Conservation (phyloP, 129 eudicot species). For the sunflower (Helianthus annuus) region DNA sequence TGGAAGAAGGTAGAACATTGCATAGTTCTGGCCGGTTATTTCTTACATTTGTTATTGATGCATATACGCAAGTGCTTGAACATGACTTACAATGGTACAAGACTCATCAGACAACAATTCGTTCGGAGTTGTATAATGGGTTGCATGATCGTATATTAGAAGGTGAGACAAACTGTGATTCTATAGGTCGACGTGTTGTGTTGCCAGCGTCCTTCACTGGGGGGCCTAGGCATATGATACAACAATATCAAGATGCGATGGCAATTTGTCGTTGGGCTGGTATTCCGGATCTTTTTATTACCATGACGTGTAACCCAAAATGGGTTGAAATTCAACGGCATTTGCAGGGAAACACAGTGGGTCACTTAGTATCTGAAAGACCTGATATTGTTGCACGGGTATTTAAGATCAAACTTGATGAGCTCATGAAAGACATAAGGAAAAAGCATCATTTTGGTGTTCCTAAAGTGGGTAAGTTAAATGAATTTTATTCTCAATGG, state of each 20-base stretch:
- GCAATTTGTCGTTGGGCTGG: neutral
- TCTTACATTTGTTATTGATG: neutral
- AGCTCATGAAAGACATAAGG: no score
- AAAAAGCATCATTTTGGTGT: no score
- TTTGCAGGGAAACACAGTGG: no score
- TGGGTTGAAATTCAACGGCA: neutral
- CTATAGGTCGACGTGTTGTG: neutral
- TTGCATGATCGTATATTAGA: neutral
- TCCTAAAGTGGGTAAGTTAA: no score
- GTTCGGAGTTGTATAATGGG: neutral
- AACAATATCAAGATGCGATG: constrained; percentile 3
- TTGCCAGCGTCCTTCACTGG: neutral
- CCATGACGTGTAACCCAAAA: constrained; percentile 11
- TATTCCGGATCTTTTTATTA: neutral
- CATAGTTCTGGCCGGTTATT: neutral
- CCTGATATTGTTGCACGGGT: no score
- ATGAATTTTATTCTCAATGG: no score
- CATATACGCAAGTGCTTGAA: neutral
- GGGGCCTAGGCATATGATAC: neutral
- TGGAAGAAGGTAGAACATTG: neutral
- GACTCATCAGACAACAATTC: neutral
- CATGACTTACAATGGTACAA: neutral
- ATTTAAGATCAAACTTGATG: no score
- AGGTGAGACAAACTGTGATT: neutral
- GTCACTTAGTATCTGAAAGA: no score